Evolutionary conservation across 768 basidiomycete species (phyloP).

Genomic region (Mycena albidolilacea): DNA sequence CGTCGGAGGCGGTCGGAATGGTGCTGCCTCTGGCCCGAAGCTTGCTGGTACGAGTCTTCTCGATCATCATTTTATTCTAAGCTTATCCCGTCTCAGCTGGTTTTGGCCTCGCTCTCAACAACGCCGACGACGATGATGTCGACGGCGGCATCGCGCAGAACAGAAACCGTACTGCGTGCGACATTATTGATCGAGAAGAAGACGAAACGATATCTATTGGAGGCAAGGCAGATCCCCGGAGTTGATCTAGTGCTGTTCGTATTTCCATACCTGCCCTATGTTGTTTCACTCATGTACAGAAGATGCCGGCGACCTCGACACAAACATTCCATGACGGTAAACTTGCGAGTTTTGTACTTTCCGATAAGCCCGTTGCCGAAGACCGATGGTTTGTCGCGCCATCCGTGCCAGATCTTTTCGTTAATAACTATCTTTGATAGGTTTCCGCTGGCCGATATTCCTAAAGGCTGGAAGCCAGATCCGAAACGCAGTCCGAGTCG

Average conservation of each 20-base stretch:
- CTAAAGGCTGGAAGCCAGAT: conserved; percentile 88
- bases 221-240: conserved; percentile 42
- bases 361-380: conserved; percentile 76
- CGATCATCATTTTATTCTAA: background rate
- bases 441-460: conserved; percentile 89
- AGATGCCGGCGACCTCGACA: conserved; percentile 51
- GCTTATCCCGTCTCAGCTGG: conserved; percentile 73
- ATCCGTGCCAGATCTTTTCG: conserved; percentile 8
- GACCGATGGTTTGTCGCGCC: conserved; percentile 71
- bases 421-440: conserved; percentile 53
- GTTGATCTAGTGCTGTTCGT: conserved; percentile 49
- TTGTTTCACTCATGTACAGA: conserved; percentile 46
- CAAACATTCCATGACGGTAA: conserved; percentile 83
- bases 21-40: conserved; percentile 61
- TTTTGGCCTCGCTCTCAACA: conserved; percentile 91
- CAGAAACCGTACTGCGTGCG: conserved; percentile 74
- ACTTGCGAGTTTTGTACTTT: conserved; percentile 82
- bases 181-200: conserved; percentile 74
- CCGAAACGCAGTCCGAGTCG: conserved; percentile 61
- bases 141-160: conserved; percentile 60
- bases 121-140: conserved; percentile 94
- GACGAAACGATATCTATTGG: conserved; percentile 69
- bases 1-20: conserved; percentile 56
- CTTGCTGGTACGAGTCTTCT: conserved; percentile 64
- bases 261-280: background rate